Evolutionary conservation across 164 flowering plant genomes (phyloP).

Genomic region (Vitis amurensis): DNA sequence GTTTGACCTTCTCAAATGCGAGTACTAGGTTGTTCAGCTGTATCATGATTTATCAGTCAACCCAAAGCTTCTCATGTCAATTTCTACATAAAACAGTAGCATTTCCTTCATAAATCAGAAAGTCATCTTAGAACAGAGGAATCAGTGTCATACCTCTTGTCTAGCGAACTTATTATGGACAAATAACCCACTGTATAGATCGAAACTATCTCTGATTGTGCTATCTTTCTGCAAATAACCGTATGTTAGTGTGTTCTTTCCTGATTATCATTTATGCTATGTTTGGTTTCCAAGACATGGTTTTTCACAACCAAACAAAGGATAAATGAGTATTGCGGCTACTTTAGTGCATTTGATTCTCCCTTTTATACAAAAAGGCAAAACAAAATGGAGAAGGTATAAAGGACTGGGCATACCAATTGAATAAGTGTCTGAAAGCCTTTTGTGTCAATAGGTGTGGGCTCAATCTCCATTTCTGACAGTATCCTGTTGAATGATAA

Average conservation of each 20-base stretch:
- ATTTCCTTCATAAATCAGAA: not conserved
- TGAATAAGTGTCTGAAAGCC: slow-evolving; percentile 56
- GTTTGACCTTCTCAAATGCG: slow-evolving; percentile 48
- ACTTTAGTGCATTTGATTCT: too few species aligned
- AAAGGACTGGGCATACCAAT: slow-evolving; percentile 40
- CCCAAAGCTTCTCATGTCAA: too few species aligned
- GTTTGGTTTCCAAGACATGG: not conserved
- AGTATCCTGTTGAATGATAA: slow-evolving; percentile 35
- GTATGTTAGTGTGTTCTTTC: not conserved
- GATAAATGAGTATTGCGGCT: too few species aligned
- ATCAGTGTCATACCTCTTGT: slow-evolving; percentile 43
- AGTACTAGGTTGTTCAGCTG: slow-evolving; percentile 57
- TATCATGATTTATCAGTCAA: slow-evolving; percentile 4
- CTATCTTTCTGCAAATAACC: slow-evolving; percentile 51
- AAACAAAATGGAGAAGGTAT: not conserved
- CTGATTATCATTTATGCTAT: not conserved
- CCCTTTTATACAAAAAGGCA: not conserved
- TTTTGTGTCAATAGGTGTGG: slow-evolving; percentile 70
- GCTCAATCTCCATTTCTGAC: slow-evolving; percentile 50
- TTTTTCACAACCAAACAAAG: too few species aligned
- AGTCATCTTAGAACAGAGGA: not conserved
- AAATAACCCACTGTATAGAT: slow-evolving; percentile 61
- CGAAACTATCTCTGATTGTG: slow-evolving; percentile 52
- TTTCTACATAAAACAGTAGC: not conserved
- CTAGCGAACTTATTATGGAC: slow-evolving; percentile 59